Evolutionary conservation across 2,329 filamentous ascomycete genomes (phyloP), one percentile per base, ranked within the genome.

Genomic region (Colletotrichum phormii): DNA sequence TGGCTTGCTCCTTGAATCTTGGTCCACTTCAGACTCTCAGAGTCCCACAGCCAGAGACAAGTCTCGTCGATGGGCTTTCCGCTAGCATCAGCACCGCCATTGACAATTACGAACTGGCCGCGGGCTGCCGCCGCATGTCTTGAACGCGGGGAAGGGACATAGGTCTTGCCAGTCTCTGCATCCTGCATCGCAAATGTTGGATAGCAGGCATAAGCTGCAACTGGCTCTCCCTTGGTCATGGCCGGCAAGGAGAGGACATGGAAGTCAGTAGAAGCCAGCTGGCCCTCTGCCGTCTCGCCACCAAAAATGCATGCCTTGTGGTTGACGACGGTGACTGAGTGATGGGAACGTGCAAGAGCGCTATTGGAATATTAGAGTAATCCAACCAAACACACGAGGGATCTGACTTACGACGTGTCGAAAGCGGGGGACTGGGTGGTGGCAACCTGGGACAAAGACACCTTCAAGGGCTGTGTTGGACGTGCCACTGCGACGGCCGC

Each of bases 271-370:
- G 84, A 82, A 37, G 86, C 87, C 31, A 89, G 80, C 70, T 81
- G 73, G 73, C 82, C 76, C 53, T 76, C 77, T 55, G 79, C 77
- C 1, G 75, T 79, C 76, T 85, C 82, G 64, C 88, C 88, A 7
- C 88, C 88, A 74, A 89, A 89, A 65, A 90, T 85, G 77, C 89
- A 89, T 35, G 87, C 87, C 74, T 86, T 86, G 64, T 86, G 84
- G 71, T 85, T 86, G 74, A 90, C 82, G 58, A 89, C 80, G 4
- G 86, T 88, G 60, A 90, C 76, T 3, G 86, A 87, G 78, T 90
- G 88, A 57, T 85, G 79, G 9, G 84, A 84, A 66, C 88, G 84
- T 7, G 84, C 82, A 12, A 91, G 82, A 5, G 80, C 80, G 26
- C 80, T 82, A 59, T 8, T 5, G 4, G 13, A 2, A 11, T 24